phyloP scores from a whole-genome alignment of 225 moss, liverwort and hornwort genomes.

The Pseudoscleropodium purum region DNA sequence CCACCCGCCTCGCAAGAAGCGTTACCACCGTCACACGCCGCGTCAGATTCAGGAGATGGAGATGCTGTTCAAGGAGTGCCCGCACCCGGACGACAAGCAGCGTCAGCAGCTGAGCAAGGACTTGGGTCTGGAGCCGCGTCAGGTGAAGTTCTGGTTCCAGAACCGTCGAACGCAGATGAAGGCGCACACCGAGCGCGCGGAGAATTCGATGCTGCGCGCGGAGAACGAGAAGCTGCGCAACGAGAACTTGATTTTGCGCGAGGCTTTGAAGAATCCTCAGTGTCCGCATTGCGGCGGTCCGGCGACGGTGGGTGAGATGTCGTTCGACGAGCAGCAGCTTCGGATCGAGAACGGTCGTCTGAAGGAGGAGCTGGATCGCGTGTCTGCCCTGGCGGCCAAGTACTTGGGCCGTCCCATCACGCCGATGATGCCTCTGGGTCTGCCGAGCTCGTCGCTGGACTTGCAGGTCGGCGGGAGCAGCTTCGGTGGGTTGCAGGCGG shows the following conservation, averaged over 20 bases:
- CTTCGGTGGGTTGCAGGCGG: conserved; percentile 36
- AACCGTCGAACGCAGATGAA: conserved; percentile 91
- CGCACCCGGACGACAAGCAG: conserved; percentile 93
- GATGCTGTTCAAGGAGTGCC: conserved; percentile 90
- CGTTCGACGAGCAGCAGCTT: conserved; percentile 88
- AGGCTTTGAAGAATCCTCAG: conserved; percentile 65
- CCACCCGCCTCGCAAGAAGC: conserved; percentile 72
- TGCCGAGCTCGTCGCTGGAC: conserved; percentile 80
- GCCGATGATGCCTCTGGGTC: conserved; percentile 31
- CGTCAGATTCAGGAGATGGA: conserved; percentile 96
- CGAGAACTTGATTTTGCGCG: conserved; percentile 56
- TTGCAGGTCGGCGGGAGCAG: conserved; percentile 55
- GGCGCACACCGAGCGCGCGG: conserved; percentile 81
- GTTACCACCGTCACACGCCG: conserved; percentile 82
- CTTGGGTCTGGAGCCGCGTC: conserved; percentile 77
- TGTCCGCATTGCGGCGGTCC: conserved; percentile 90
- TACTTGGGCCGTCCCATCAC: conserved; percentile 62
- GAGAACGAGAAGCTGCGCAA: conserved; percentile 77
- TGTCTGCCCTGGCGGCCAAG: conserved; percentile 67
- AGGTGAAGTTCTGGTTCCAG: conserved; percentile 98
- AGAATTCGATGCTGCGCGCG: conserved; percentile 60
- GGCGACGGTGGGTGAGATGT: conserved; percentile 77
- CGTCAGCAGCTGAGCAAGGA: conserved; percentile 89
- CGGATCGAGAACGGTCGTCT: conserved; percentile 72
- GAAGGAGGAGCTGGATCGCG: conserved; percentile 87